Evolutionary conservation across 1,139 yeast genomes (phyloP).

Genomic region (Scheffersomyces illinoinensis): DNA sequence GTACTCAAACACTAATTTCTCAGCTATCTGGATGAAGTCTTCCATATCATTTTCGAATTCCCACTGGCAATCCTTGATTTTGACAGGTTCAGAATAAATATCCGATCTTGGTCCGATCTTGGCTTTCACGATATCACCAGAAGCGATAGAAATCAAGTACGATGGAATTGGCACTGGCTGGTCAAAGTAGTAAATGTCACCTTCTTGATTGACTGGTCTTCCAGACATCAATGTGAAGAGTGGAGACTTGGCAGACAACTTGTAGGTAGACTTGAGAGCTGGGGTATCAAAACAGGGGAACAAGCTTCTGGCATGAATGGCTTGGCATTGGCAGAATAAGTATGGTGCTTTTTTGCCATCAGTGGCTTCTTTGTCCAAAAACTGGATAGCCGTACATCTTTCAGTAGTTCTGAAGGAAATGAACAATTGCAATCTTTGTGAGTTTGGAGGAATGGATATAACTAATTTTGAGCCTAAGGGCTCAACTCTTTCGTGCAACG

Average conservation of each 20-base stretch:
- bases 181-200: constrained; percentile 50
- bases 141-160: constrained; percentile 80
- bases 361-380: constrained; percentile 78
- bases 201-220: constrained; percentile 30
- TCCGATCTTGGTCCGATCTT: constrained; percentile 84
- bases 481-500: constrained; percentile 50
- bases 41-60: constrained; percentile 85
- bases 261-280: constrained; percentile 68
- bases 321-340: constrained; percentile 87
- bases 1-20: constrained; percentile 72
- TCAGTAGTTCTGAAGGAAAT: constrained; percentile 67
- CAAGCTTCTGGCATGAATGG: constrained; percentile 85
- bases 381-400: constrained; percentile 82
- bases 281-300: constrained; percentile 95
- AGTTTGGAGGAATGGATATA: constrained; percentile 23
- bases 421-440: constrained; percentile 29
- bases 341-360: constrained; percentile 72
- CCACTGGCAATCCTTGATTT: constrained; percentile 66
- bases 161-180: constrained; percentile 88
- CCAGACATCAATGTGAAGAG: constrained; percentile 77
- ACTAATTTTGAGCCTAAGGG: constrained; percentile 69
- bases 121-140: constrained; percentile 73
- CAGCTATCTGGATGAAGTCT: constrained; percentile 78
- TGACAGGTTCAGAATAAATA: constrained; percentile 76
- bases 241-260: constrained; percentile 61